A percentile compares a stretch with the other conserved stretches of the same genome.
Conservation (phyloP, 2,329 filamentous ascomycete species). For the Hypocrella siamensis region DNA sequence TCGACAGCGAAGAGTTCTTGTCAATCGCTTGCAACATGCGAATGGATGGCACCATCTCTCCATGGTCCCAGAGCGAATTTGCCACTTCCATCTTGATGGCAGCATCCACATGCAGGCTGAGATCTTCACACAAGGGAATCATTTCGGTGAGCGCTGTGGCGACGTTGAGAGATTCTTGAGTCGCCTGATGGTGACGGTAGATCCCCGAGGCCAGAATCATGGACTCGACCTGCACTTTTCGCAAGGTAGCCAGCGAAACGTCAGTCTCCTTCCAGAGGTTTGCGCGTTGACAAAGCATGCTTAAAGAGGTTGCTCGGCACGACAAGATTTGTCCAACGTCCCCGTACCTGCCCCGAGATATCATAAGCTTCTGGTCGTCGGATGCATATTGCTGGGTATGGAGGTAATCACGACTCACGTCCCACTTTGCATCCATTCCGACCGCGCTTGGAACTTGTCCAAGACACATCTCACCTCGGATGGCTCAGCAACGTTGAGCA, state of each 20-base stretch:
- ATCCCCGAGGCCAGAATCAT: constrained; percentile 61
- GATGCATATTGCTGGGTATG: not conserved
- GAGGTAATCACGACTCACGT: constrained; percentile 35
- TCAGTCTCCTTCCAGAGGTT: constrained; percentile 44
- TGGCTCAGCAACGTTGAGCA: constrained; percentile 44
- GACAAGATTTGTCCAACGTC: constrained; percentile 71
- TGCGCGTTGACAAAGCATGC: constrained; percentile 58
- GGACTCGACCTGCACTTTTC: constrained; percentile 59
- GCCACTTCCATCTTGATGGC: constrained; percentile 70
- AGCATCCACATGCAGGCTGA: constrained; percentile 65
- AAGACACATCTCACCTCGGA: constrained; percentile 47
- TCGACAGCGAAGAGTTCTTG: constrained; percentile 39
- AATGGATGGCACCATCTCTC: constrained; percentile 79
- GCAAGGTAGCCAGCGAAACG: constrained; percentile 46
- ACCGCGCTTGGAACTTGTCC: constrained; percentile 45
- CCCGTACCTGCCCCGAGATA: constrained; percentile 39
- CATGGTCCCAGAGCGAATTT: constrained; percentile 85
- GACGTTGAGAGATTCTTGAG: constrained; percentile 76
- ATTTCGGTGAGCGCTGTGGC: constrained; percentile 72
- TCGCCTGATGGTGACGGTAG: constrained; percentile 63
- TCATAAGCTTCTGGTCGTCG: too few species aligned
- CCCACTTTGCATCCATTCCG: constrained; percentile 69
- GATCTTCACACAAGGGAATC: constrained; percentile 47
- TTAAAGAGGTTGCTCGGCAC: constrained; percentile 69
- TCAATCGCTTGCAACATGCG: constrained; percentile 69